Evolutionary conservation across 805 yeast genomes (phyloP).

Genomic region (Metschnikowia reukaufii): DNA sequence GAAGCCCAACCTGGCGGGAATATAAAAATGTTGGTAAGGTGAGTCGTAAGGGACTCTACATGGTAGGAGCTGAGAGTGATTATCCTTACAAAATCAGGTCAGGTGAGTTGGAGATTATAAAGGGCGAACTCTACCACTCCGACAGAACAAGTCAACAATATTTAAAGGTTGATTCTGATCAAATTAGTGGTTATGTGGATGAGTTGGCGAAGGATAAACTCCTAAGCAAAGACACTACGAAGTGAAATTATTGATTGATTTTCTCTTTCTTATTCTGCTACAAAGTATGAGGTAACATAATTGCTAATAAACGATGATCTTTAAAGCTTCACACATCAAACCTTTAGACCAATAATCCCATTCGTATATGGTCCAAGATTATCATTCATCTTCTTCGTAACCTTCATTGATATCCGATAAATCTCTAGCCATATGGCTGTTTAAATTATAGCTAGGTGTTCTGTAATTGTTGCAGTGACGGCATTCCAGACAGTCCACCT

Average conservation of each 20-base stretch:
- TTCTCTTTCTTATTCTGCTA: too few species aligned
- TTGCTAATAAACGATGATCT: too few species aligned
- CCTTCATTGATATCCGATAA: not conserved
- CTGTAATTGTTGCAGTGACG: not conserved
- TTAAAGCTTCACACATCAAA: too few species aligned
- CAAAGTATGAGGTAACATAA: too few species aligned
- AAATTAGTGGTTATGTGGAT: not conserved
- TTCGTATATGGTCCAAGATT: too few species aligned
- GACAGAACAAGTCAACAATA: not conserved
- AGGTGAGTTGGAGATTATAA: conserved; percentile 8
- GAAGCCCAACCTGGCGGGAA: conserved; percentile 2
- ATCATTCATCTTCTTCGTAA: not conserved
- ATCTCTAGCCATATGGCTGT: conserved; percentile 6
- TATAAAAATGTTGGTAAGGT: conserved; percentile 4
- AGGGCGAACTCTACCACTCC: not conserved
- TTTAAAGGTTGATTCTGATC: not conserved
- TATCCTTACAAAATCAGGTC: conserved; percentile 9
- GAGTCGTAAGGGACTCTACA: conserved; percentile 7
- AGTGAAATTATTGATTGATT: too few species aligned
- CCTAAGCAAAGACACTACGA: not conserved
- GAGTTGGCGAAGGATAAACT: not conserved
- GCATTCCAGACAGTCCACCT: not conserved
- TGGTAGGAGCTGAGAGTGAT: conserved; percentile 10
- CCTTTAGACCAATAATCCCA: too few species aligned
- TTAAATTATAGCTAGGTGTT: not conserved